Evolutionary conservation across 805 yeast species (phyloP).

Genomic region (Lachancea meyersii): DNA sequence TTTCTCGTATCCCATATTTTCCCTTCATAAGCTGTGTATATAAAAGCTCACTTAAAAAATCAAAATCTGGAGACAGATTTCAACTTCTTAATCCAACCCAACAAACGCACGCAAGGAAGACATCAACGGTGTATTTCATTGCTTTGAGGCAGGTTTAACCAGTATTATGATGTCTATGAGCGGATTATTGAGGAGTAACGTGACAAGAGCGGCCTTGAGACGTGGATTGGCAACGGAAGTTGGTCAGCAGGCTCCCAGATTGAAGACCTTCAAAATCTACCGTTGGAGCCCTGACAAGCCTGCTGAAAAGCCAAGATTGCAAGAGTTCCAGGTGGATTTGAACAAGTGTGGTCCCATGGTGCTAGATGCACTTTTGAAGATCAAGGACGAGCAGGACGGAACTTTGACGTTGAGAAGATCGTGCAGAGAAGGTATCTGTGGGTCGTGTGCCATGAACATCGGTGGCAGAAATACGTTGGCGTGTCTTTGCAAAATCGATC

Average conservation of each 20-base stretch:
- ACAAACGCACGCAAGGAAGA: too few species aligned
- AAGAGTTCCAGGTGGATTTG: slow-evolving; percentile 77
- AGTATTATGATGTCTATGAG: slow-evolving; percentile 1
- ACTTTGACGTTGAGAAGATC: slow-evolving; percentile 96
- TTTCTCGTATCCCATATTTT: not conserved
- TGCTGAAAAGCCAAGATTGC: slow-evolving; percentile 80
- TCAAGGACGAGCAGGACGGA: slow-evolving; percentile 94
- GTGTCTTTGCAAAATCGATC: slow-evolving; percentile 89
- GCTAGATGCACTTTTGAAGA: slow-evolving; percentile 86
- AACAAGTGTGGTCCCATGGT: slow-evolving; percentile 97
- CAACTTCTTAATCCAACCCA: not conserved
- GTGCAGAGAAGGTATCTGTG: slow-evolving; percentile 99
- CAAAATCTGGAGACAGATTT: not conserved
- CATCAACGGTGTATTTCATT: not conserved
- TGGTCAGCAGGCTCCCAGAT: slow-evolving; percentile 49
- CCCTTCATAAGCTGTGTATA: not conserved
- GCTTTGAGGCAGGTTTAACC: not conserved
- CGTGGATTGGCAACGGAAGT: slow-evolving; percentile 36
- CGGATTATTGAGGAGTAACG: slow-evolving; percentile 8
- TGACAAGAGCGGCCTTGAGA: slow-evolving; percentile 8
- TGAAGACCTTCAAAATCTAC: slow-evolving; percentile 86
- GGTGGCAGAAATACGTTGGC: slow-evolving; percentile 97
- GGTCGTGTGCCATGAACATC: slow-evolving; percentile 99
- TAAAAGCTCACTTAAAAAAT: not conserved
- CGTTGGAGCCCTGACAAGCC: slow-evolving; percentile 99